Evolutionary conservation across 768 basidiomycete genomes (phyloP).

Genomic region (Pleurotus pulmonarius): DNA sequence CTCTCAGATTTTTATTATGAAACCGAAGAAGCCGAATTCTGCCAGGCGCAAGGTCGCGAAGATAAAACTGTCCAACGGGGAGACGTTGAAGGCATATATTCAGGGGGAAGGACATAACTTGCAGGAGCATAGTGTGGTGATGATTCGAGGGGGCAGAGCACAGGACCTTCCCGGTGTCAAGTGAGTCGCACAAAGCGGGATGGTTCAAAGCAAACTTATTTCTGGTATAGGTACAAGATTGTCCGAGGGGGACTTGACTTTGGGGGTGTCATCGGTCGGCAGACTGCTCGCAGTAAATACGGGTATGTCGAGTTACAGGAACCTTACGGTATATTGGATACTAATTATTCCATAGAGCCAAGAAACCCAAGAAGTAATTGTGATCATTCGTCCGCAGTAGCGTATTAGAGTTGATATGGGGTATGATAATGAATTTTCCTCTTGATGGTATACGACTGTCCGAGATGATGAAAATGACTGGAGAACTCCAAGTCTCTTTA

Average conservation of each 20-base stretch:
- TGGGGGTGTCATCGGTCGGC: constrained; percentile 82
- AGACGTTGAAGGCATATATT: constrained; percentile 89
- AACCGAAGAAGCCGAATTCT: constrained; percentile 98
- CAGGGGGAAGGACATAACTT: constrained; percentile 97
- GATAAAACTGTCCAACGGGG: constrained; percentile 88
- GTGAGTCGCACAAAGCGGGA: constrained; percentile 40
- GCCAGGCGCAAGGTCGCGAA: constrained; percentile 96
- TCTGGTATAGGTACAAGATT: constrained; percentile 76
- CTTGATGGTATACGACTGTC: neutral
- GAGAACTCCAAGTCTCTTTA: constrained; percentile 7
- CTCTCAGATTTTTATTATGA: constrained; percentile 71
- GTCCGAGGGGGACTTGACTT: constrained; percentile 92
- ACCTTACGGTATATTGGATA: constrained; percentile 8
- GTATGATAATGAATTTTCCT: neutral
- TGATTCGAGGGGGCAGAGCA: constrained; percentile 91
- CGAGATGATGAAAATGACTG: neutral
- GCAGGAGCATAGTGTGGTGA: constrained; percentile 95
- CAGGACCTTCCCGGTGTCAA: constrained; percentile 98
- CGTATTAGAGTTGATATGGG: neutral
- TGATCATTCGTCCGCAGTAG: neutral
- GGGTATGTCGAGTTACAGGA: constrained; percentile 48
- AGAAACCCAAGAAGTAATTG: constrained; percentile 81
- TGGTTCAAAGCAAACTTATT: neutral
- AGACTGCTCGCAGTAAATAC: constrained; percentile 84
- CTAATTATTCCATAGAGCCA: constrained; percentile 41